Conservation (phyloP, 805 yeast species). For the Candida michaelii region DNA sequence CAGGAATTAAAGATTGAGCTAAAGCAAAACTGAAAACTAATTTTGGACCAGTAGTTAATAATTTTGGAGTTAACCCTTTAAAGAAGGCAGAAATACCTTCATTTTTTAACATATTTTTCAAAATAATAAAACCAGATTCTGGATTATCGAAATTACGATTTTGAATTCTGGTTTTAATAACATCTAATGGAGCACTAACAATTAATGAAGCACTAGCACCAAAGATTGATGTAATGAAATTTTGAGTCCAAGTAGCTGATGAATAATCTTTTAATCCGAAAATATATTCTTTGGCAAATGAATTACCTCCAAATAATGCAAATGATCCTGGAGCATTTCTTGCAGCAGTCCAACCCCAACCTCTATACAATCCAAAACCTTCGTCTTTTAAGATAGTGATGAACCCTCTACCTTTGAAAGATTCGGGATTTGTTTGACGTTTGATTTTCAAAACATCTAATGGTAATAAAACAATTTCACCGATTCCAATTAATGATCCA, state of each 20-base stretch:
- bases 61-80: constrained; percentile 95
- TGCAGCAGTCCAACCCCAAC: constrained; percentile 99
- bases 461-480: constrained; percentile 94
- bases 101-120: constrained; percentile 88
- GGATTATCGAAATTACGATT: constrained; percentile 94
- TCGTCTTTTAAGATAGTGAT: constrained; percentile 82
- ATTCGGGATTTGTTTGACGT: constrained; percentile 99
- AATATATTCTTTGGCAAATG: constrained; percentile 96
- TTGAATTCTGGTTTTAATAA: constrained; percentile 97
- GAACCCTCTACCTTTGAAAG: constrained; percentile 98
- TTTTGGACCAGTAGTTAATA: constrained; percentile 97
- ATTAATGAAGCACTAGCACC: constrained; percentile 97
- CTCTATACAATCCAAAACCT: constrained; percentile 91
- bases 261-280: constrained; percentile 84
- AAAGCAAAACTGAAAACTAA: constrained; percentile 96
- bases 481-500: constrained; percentile 95
- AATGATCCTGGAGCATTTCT: constrained; percentile 99
- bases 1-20: constrained; percentile 96
- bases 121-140: constrained; percentile 87
- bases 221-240: constrained; percentile 88
- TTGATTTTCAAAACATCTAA: constrained; percentile 95
- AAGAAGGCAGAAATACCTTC: constrained; percentile 91
- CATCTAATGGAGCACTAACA: constrained; percentile 97
- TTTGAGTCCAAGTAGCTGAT: constrained; percentile 91
- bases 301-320: constrained; percentile 97